phyloP scores from a whole-genome alignment of 257 asterid species.

The Nicotiana tabacum region DNA sequence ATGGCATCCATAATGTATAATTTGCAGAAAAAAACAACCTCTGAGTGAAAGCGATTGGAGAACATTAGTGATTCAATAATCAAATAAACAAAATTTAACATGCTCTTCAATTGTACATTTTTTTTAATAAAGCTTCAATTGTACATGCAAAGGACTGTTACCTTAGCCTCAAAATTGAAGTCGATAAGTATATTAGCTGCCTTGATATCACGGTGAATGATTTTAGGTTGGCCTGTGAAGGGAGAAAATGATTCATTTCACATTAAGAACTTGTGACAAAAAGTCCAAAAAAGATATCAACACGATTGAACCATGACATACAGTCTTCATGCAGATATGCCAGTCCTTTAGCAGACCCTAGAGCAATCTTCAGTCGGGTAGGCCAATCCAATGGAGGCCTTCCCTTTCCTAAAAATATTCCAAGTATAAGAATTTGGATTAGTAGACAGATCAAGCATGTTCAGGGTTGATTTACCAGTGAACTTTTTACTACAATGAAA shows the following conservation, averaged over 20 bases:
- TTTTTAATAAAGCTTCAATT: no score
- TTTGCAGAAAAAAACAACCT: no score
- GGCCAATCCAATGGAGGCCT: slow-evolving; percentile 43
- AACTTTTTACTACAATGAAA: background rate
- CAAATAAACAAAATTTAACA: background rate
- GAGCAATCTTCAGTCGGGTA: slow-evolving; percentile 39
- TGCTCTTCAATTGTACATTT: background rate
- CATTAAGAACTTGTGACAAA: background rate
- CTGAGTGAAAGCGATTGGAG: no score
- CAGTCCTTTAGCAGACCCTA: slow-evolving; percentile 52
- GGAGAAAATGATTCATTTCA: background rate
- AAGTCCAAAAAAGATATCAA: background rate
- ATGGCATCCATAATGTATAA: no score
- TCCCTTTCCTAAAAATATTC: slow-evolving; percentile 31
- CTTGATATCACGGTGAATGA: slow-evolving; percentile 92
- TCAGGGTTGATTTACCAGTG: no score
- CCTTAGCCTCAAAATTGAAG: slow-evolving; percentile 86
- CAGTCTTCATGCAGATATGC: slow-evolving; percentile 56
- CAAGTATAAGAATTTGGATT: background rate
- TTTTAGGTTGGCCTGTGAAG: slow-evolving; percentile 78
- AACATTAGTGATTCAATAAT: background rate
- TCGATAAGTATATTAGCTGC: slow-evolving; percentile 84
- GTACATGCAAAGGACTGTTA: slow-evolving; percentile 2
- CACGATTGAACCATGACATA: slow-evolving; percentile 10
- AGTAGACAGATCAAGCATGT: background rate